Conservation (phyloP, 163 green algal genomes). For the Prototheca cutis region DNA sequence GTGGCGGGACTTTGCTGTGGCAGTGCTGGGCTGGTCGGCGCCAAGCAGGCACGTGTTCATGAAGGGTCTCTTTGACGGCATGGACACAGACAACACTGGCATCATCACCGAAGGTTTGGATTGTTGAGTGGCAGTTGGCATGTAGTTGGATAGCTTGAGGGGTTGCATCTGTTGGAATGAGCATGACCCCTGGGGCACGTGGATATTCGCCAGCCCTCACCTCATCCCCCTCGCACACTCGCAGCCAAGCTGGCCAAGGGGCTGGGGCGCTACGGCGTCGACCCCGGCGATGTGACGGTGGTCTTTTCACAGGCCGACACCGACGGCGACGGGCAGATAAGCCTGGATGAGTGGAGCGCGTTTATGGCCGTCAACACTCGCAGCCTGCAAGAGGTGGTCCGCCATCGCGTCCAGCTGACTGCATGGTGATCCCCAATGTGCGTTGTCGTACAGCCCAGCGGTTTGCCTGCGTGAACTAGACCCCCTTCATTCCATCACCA, state of each 20-base stretch:
- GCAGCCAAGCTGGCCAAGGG: neutral
- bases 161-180: neutral
- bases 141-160: too few species aligned
- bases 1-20: slow-evolving; percentile 1
- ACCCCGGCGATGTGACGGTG: slow-evolving; percentile 4
- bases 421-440: too few species aligned
- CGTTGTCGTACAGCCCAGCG: too few species aligned
- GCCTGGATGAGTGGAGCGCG: neutral
- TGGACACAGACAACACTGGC: slow-evolving; percentile 68
- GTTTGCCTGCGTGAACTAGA: too few species aligned
- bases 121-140: too few species aligned
- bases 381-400: neutral
- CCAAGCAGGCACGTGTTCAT: slow-evolving; percentile 4
- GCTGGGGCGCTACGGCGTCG: neutral
- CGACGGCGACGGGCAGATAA: neutral
- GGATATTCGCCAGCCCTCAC: neutral
- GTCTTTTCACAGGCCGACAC: neutral
- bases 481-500: too few species aligned
- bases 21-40: neutral
- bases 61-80: slow-evolving; percentile 50
- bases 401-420: neutral
- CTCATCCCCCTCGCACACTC: neutral
- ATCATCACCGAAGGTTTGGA: slow-evolving; percentile 52
- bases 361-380: neutral
- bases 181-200: too few species aligned